A percentile compares a stretch with the other conserved stretches of the same genome.
Evolutionary conservation across 176 grass and related monocot genomes (phyloP).

Genomic region (Pharus latifolius): DNA sequence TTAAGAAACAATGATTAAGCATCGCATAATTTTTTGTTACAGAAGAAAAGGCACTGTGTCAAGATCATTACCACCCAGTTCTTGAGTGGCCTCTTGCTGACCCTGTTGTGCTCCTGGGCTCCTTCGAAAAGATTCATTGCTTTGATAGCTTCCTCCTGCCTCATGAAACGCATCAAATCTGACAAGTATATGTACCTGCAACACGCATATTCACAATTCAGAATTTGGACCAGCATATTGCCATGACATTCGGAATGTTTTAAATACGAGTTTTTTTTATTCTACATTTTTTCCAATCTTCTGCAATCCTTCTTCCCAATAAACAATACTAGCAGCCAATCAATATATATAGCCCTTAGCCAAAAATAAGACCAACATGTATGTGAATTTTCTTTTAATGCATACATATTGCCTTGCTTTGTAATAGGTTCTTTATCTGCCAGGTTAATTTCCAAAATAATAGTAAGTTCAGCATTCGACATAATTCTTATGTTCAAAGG

Average conservation of each 20-base stretch:
- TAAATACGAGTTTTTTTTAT: no score
- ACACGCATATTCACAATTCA: not conserved
- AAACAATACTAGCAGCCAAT: no score
- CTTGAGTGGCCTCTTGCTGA: constrained; percentile 77
- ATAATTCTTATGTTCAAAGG: no score
- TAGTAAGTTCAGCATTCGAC: no score
- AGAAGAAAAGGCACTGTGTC: not conserved
- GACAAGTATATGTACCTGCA: constrained; percentile 79
- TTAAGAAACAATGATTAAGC: not conserved
- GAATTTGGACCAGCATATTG: not conserved
- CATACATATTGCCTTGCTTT: no score
- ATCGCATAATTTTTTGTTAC: not conserved
- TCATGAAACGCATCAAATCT: constrained; percentile 82
- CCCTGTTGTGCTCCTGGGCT: constrained; percentile 54
- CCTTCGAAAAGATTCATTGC: constrained; percentile 84
- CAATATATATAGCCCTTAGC: no score
- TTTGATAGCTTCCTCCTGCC: constrained; percentile 62
- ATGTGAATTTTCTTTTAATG: no score
- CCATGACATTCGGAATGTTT: not conserved
- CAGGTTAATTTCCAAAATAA: no score
- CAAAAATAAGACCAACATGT: no score
- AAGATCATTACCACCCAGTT: constrained; percentile 70
- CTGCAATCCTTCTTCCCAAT: no score
- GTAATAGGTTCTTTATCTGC: no score
- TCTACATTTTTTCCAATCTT: no score